Conservation (phyloP, 192 early-diverging fungal genomes). For the Podochytrium sp. region DNA sequence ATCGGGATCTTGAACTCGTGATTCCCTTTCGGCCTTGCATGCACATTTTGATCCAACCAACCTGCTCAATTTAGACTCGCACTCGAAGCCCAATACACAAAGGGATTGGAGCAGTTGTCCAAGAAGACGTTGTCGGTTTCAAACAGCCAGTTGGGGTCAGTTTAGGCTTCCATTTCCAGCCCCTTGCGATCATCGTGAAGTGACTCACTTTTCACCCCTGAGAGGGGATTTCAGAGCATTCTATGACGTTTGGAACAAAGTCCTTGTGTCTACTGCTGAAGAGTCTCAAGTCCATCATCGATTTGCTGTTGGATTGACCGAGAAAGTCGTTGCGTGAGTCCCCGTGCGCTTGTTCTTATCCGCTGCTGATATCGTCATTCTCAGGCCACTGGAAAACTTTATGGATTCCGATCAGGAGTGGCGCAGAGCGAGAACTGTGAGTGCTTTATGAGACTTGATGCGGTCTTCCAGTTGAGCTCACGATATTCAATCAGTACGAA, state of each 20-base stretch:
- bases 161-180: neutral
- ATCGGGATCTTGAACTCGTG: neutral
- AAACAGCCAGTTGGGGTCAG: conserved; percentile 11
- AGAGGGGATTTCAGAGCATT: too few relatives aligned
- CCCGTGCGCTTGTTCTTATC: too few relatives aligned
- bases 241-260: conserved; percentile 23
- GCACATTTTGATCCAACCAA: too few relatives aligned
- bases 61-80: neutral
- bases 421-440: conserved; percentile 1
- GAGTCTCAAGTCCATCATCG: conserved; percentile 19
- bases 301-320: conserved; percentile 24
- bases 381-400: conserved; percentile 1
- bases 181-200: too few relatives aligned
- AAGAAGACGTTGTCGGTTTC: conserved; percentile 10
- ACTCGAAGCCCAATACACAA: conserved; percentile 6
- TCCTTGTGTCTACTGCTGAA: conserved; percentile 14
- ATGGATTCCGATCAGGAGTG: conserved; percentile 24
- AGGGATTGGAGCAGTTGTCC: conserved; percentile 22
- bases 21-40: neutral
- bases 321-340: conserved; percentile 16
- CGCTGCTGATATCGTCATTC: neutral
- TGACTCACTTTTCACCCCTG: too few relatives aligned
- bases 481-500: conserved; percentile 2
- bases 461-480: neutral
- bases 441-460: neutral